Base-by-base conservation (phyloP, 169 alveolate genomes). In the Hepatocystis sp. region DNA sequence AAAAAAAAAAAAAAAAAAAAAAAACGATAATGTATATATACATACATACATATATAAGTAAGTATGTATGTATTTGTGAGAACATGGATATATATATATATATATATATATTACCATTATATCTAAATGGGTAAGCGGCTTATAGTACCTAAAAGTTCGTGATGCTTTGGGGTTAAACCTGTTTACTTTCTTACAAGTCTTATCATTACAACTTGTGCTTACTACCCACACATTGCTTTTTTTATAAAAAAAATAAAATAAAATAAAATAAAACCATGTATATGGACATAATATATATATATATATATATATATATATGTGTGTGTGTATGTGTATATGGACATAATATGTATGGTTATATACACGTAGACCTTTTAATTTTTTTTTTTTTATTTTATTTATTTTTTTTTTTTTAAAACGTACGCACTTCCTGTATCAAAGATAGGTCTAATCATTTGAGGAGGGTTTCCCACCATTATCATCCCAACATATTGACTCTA, bases 351-450 rank as follows among this genome's bases (percentile, higher is more conserved):
- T 47, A 10, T 56, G 39, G 11, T 66, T 36, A 5, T 63, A 0
- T 36, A 39, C 27, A 19, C 53, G 21, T 21, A 5, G 0, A 27
- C 67, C 51, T 0, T 68, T 71, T 90, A 90, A 85, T 4, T 52
- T 89, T 51, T 78, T 58, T 21, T 42, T 27, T 2, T 34, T 2
- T 39, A 13, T 39, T 53, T 66, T 7, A 27, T 5, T 27, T 4
- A 1, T 1, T 11, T 7, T n/a, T 0, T 19, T 8, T 23, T 60
- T 28, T 28, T 34, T n/a, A 39, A 40, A 49, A 39, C 91, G 61
- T 61, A 90, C 94, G 96, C 92, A 93, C 97, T 94, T 3, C 97
- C 97, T 11, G 97, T 94, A 65, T 94, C 97, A 44, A 94, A 84
- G 52, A 94, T 85, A 4, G 97, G 97, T 25, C 71, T 36, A 55